Percentiles rank a stretch among this genome's conserved stretches.
phyloP scores from a whole-genome alignment of 148 eudicot genomes.

The Hydrangea macrophylla region DNA sequence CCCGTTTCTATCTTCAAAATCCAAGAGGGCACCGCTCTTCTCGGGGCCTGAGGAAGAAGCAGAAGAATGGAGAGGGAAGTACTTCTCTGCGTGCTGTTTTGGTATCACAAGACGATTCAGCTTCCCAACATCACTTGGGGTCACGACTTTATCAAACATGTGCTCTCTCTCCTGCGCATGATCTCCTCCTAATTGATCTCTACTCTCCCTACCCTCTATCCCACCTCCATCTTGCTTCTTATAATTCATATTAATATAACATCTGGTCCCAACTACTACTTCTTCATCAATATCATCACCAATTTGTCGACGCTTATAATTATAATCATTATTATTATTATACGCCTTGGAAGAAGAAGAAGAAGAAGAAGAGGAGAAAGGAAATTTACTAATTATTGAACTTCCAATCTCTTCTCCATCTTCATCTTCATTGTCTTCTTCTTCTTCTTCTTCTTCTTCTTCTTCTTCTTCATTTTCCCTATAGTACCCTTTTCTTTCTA shows the following conservation, averaged over 20 bases:
- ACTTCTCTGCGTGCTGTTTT: not conserved
- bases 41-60: constrained; percentile 4
- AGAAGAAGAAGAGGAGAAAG: too few species aligned
- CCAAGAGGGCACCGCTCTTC: constrained; percentile 3
- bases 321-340: too few species aligned
- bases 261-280: too few species aligned
- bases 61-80: constrained; percentile 13
- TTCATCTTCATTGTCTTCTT: too few species aligned
- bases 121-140: constrained; percentile 14
- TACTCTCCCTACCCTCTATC: too few species aligned
- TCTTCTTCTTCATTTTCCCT: not conserved
- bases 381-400: too few species aligned
- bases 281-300: too few species aligned
- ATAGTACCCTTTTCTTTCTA: not conserved
- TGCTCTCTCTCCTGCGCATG: constrained; percentile 8
- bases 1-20: constrained; percentile 12
- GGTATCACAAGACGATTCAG: not conserved
- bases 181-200: too few species aligned
- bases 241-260: too few species aligned
- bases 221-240: not conserved
- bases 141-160: constrained; percentile 17
- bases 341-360: too few species aligned
- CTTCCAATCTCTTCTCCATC: too few species aligned
- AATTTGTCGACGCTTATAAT: too few species aligned
- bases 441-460: not conserved